Conservation (phyloP, 2,329 filamentous ascomycete species). For the Cladosporium sp. region DNA sequence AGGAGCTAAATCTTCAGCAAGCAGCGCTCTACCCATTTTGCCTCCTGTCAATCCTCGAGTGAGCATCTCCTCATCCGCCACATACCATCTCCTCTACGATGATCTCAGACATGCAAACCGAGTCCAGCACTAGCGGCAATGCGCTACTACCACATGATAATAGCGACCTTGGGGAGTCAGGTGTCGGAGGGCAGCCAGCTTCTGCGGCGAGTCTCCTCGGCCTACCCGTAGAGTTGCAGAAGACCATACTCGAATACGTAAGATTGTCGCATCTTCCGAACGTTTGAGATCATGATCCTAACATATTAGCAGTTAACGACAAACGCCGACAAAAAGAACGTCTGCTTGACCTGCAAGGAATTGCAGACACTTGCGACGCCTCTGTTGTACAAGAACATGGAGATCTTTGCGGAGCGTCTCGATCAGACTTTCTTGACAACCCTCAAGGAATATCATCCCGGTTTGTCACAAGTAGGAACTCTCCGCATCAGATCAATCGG, state of each 20-base stretch:
- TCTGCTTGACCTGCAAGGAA: constrained; percentile 1
- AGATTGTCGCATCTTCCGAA: neutral
- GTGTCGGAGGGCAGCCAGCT: neutral
- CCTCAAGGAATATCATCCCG: no score
- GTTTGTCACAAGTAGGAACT: no score
- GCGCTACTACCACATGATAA: no score
- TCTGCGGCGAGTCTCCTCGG: neutral
- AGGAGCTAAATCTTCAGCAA: no score
- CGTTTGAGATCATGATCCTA: neutral
- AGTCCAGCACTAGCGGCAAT: no score
- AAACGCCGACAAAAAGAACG: neutral
- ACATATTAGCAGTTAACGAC: neutral
- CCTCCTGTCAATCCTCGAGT: no score
- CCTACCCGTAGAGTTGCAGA: constrained; percentile 8
- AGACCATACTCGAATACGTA: neutral
- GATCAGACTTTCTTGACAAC: neutral
- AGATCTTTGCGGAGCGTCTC: neutral
- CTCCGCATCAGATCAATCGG: no score
- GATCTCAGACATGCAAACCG: no score
- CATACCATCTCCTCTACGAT: neutral
- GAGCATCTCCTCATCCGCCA: neutral
- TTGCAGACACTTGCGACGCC: neutral
- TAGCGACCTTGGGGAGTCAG: no score
- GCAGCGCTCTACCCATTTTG: no score
- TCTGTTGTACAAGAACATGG: constrained; percentile 4